Evolutionary conservation across 768 basidiomycete genomes (phyloP).

Genomic region (Agaricus blazei): DNA sequence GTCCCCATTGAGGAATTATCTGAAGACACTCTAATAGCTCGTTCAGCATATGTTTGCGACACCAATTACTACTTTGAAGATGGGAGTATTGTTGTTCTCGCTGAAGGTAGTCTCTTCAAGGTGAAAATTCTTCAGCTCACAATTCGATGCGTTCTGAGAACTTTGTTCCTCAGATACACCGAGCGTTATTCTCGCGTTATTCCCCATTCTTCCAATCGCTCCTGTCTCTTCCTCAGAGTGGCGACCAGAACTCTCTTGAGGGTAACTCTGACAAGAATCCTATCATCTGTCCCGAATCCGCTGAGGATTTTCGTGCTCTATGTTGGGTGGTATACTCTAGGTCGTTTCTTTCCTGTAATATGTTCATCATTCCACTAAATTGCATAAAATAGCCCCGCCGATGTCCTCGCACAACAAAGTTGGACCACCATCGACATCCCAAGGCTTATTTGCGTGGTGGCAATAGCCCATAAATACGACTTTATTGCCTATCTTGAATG

Average conservation of each 20-base stretch:
- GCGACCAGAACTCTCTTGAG: not conserved
- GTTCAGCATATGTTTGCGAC: not conserved
- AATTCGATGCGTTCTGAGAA: not conserved
- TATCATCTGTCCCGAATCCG: conserved; percentile 10
- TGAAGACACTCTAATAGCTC: no score
- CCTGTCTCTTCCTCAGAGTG: not conserved
- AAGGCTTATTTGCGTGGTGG: not conserved
- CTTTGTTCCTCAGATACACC: not conserved
- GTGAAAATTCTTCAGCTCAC: not conserved
- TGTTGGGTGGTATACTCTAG: conserved; percentile 18
- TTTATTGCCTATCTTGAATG: not conserved
- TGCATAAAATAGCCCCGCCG: not conserved
- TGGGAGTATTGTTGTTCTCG: not conserved
- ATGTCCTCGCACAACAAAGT: not conserved
- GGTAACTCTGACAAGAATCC: conserved; percentile 12
- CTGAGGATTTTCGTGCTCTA: conserved; percentile 14
- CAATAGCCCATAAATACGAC: conserved; percentile 2
- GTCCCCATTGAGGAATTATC: no score
- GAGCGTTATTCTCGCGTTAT: not conserved
- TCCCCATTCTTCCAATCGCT: not conserved
- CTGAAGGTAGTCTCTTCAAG: not conserved
- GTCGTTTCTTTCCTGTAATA: conserved; percentile 2
- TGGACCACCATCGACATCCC: not conserved
- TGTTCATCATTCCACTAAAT: not conserved
- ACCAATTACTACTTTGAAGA: not conserved